phyloP scores from a whole-genome alignment of 192 early-diverging fungal species.

The Backusella morwellensis region DNA sequence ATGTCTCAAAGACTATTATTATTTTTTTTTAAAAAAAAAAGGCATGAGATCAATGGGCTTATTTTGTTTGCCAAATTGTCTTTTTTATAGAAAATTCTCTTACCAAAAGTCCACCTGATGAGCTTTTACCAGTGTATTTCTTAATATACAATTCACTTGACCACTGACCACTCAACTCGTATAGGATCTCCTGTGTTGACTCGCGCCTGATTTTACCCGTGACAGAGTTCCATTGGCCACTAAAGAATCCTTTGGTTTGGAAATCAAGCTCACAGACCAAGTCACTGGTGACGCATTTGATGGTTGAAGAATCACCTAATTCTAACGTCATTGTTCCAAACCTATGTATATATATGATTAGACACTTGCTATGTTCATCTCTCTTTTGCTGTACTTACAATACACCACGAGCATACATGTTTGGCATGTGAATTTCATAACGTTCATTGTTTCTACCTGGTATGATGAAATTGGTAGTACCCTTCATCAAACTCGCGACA shows the following conservation, averaged over 20 bases:
- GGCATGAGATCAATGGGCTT: background rate
- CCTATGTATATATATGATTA: background rate
- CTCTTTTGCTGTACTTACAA: conserved; percentile 8
- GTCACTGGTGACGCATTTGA: conserved; percentile 71
- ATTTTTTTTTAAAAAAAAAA: background rate
- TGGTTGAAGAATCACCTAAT: conserved; percentile 74
- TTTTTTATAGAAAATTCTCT: background rate
- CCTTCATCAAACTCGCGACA: conserved; percentile 86
- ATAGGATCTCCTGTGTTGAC: conserved; percentile 71
- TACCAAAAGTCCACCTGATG: conserved; percentile 8
- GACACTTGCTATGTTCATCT: no score
- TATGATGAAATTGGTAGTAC: conserved; percentile 61
- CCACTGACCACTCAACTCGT: conserved; percentile 89
- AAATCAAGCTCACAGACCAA: conserved; percentile 85
- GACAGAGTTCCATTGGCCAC: conserved; percentile 81
- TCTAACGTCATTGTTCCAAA: conserved; percentile 90
- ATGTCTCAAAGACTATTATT: background rate
- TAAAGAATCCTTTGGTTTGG: conserved; percentile 83
- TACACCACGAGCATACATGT: conserved; percentile 91
- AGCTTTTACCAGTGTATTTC: background rate
- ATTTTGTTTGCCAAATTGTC: background rate
- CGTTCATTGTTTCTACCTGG: conserved; percentile 64
- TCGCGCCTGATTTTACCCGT: conserved; percentile 79
- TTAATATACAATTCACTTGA: conserved; percentile 68
- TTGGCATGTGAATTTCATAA: conserved; percentile 84